A percentile compares a stretch with the other conserved stretches of the same genome.
phyloP scores from a whole-genome alignment of 805 yeast genomes.

The Kodamaea lidongshanica region DNA sequence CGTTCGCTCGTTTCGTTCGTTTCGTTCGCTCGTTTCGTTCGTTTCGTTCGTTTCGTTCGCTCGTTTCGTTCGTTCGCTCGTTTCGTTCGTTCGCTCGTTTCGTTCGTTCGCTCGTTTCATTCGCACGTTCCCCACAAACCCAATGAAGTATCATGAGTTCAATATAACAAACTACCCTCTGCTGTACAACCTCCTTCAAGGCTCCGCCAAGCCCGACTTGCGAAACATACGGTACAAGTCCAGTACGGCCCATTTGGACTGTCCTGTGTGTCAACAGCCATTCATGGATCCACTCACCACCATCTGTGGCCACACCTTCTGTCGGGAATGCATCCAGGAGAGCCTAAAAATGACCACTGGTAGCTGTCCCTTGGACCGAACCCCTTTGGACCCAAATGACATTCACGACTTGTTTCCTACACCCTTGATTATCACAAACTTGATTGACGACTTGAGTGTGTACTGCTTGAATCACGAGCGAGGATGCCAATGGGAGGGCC shows the following conservation, averaged over 20 bases:
- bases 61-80: too few species aligned
- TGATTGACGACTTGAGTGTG: slow-evolving; percentile 56
- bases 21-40: too few species aligned
- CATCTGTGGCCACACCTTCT: slow-evolving; percentile 17
- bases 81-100: too few species aligned
- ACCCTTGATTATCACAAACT: slow-evolving; percentile 52
- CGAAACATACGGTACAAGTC: slow-evolving; percentile 26
- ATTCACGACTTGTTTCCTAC: slow-evolving; percentile 40
- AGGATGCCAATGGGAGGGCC: slow-evolving; percentile 54
- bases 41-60: too few species aligned
- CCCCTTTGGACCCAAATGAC: slow-evolving; percentile 33
- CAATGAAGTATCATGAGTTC: slow-evolving; percentile 2
- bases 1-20: too few species aligned
- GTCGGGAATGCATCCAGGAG: slow-evolving; percentile 13
- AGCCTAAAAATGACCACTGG: slow-evolving; percentile 23
- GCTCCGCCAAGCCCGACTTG: slow-evolving; percentile 21
- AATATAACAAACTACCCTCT: slow-evolving; percentile 9
- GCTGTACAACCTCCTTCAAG: slow-evolving; percentile 12
- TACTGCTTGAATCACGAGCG: slow-evolving; percentile 45
- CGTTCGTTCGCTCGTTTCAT: too few species aligned
- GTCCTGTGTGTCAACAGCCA: slow-evolving; percentile 68
- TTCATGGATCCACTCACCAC: slow-evolving; percentile 58
- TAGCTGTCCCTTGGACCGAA: slow-evolving; percentile 58
- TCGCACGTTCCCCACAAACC: too few species aligned
- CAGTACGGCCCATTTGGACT: slow-evolving; percentile 26